phyloP scores from a whole-genome alignment of 768 basidiomycete species.

The Flagelloscypha sp. region DNA sequence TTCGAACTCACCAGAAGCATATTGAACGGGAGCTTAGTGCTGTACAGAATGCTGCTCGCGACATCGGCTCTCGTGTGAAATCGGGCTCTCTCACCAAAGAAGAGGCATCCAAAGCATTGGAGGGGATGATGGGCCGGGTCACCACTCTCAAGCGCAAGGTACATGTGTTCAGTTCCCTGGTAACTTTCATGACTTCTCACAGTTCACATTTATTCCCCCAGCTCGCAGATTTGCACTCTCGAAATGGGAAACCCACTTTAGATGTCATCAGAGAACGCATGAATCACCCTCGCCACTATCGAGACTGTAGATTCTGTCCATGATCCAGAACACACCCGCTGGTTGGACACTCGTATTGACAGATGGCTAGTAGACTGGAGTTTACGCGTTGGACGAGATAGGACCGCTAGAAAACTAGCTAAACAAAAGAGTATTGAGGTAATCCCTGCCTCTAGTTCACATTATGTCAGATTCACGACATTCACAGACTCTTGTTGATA shows the following conservation, averaged over 20 bases:
- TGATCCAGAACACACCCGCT: conserved; percentile 56
- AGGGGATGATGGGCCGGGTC: conserved; percentile 68
- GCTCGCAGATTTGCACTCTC: conserved; percentile 42
- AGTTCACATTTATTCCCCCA: conserved; percentile 12
- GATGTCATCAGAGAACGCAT: conserved; percentile 69
- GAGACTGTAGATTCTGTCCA: conserved; percentile 47
- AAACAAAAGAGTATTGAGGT: conserved; percentile 76
- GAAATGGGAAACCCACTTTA: conserved; percentile 50
- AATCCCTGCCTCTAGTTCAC: conserved; percentile 11
- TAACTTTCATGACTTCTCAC: conserved; percentile 1
- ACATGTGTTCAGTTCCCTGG: conserved; percentile 9
- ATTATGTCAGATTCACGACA: conserved; percentile 8
- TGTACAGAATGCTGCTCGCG: conserved; percentile 47
- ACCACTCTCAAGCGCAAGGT: conserved; percentile 89
- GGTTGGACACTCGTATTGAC: conserved; percentile 76
- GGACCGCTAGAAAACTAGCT: conserved; percentile 71
- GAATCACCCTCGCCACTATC: conserved; percentile 56
- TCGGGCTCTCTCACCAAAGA: conserved; percentile 32
- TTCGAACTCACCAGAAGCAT: conserved; percentile 71
- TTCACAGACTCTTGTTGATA: conserved; percentile 73
- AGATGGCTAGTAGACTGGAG: conserved; percentile 94
- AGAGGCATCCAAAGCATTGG: conserved; percentile 53
- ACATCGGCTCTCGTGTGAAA: conserved; percentile 44
- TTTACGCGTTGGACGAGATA: conserved; percentile 67
- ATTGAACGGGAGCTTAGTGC: conserved; percentile 72